These are phyloP conservation scores for Thelephora aurantiotincta DNA, from an alignment of 768 basidiomycete genomes.

Conservation along the genomic window DNA sequence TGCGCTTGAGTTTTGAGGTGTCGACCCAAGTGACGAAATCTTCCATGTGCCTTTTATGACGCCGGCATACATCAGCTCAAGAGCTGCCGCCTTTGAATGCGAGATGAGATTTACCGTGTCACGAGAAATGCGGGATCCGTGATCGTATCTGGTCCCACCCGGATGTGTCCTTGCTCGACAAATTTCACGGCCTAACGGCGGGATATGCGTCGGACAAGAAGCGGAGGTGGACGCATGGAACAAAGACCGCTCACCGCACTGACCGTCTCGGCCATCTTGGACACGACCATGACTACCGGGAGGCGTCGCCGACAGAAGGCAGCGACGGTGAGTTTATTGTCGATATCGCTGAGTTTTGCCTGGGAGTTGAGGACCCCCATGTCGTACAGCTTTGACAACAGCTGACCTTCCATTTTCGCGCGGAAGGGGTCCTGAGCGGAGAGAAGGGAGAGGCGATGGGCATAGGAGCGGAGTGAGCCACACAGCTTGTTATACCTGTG, in stretches of 20 bases:
- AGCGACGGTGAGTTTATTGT: constrained; percentile 88
- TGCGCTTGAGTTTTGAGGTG: constrained; percentile 91
- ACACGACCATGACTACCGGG: constrained; percentile 83
- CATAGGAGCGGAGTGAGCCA: constrained; percentile 72
- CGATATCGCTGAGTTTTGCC: constrained; percentile 86
- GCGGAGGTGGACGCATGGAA: background rate
- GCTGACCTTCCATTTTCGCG: constrained; percentile 65
- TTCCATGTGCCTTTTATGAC: constrained; percentile 69
- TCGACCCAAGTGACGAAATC: constrained; percentile 99
- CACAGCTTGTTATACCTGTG: constrained; percentile 86
- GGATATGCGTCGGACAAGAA: background rate
- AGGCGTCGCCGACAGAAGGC: constrained; percentile 87
- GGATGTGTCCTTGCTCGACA: constrained; percentile 96
- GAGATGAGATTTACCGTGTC: constrained; percentile 43
- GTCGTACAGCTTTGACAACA: constrained; percentile 93
- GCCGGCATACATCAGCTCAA: constrained; percentile 3
- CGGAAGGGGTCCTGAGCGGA: constrained; percentile 86
- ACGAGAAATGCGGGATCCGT: constrained; percentile 95
- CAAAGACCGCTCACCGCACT: constrained; percentile 53
- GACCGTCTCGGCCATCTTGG: constrained; percentile 93
- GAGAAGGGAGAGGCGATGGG: constrained; percentile 77
- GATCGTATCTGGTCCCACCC: constrained; percentile 90
- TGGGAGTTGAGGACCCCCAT: constrained; percentile 82
- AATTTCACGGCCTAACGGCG: constrained; percentile 79
- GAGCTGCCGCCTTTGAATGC: background rate